These are phyloP conservation scores for Eucalyptus cloeziana DNA, from an alignment of 345 rosid species.

Conservation along the genomic window DNA sequence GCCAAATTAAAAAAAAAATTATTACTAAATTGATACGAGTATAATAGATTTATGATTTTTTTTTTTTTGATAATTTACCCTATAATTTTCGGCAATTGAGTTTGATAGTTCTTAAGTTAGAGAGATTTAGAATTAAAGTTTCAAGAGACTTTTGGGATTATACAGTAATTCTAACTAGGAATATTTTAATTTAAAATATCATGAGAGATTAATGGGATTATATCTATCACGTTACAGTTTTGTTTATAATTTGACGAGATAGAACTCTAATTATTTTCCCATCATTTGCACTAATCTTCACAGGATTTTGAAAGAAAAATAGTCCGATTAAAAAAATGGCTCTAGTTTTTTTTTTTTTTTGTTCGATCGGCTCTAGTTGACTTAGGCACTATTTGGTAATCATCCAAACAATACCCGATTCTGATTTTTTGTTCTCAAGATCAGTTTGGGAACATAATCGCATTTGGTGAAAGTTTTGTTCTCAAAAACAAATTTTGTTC, in stretches of 20 bases:
- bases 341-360: no score
- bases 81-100: background rate
- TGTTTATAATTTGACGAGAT: background rate
- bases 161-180: background rate
- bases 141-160: background rate
- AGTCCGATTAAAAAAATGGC: background rate
- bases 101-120: background rate
- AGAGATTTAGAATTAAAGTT: background rate
- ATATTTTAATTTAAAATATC: background rate
- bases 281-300: background rate
- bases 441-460: no score
- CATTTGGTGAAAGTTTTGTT: no score
- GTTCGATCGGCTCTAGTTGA: no score
- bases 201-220: background rate
- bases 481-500: no score
- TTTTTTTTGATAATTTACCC: background rate
- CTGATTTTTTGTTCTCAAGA: no score
- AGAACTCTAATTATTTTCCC: background rate
- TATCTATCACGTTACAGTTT: background rate
- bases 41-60: background rate
- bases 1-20: rapidly evolving
- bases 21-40: background rate
- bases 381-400: no score
- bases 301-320: background rate
- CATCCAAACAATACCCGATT: no score